Evolutionary conservation across 371 early-diverging fungal species (phyloP), one percentile per base, ranked within the genome.

Genomic region (Batkoa obscura): DNA sequence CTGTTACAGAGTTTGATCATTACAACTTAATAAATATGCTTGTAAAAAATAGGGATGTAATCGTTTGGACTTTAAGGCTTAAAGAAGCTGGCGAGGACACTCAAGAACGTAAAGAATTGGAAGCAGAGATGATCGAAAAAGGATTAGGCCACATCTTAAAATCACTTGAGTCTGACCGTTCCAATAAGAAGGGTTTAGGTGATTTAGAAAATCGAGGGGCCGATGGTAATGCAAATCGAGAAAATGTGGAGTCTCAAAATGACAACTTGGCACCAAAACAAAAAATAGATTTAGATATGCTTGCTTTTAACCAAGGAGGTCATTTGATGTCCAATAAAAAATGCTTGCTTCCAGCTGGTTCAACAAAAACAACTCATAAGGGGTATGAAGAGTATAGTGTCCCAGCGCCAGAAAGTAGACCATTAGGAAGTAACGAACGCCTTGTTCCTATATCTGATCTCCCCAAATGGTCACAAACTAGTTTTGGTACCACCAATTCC

Each of bases 371-470:
- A 4, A 75, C 83, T n/a, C 85, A 90, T 72, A 84, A 88, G 62
- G 92, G 94, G 0, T 98, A 94, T 63, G 94, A 95, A 60, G 98
- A 98, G 64, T 83, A 94, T 39, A 92, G 90, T 63, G 91, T 98
- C 0, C 98, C 95, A 2, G 86, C 91, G 17, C 92, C 94, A 12
- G 83, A 80, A 58, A 65, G 75, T 33, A 75, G 72, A 38, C 73
- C 88, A 2, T 69, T 79, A 60, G 79, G 69, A 12, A 72, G 67
- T 3, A 72, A 72, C 47, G 92, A 91, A 59, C 76, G 73, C 52
- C 64, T 81, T 6, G 79, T 91, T 3, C 68, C 81, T 23, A 79
- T 93, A 47, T 59, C 67, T 1, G 67, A 68, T 2, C 66, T 98
- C 57, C 98, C 98, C 1, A 69, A 58, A 17, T 98, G 98, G 98